Evolutionary conservation across 441 rosid genomes (phyloP), one percentile per base, ranked within the genome.

Genomic region (Pelargonium australe): DNA sequence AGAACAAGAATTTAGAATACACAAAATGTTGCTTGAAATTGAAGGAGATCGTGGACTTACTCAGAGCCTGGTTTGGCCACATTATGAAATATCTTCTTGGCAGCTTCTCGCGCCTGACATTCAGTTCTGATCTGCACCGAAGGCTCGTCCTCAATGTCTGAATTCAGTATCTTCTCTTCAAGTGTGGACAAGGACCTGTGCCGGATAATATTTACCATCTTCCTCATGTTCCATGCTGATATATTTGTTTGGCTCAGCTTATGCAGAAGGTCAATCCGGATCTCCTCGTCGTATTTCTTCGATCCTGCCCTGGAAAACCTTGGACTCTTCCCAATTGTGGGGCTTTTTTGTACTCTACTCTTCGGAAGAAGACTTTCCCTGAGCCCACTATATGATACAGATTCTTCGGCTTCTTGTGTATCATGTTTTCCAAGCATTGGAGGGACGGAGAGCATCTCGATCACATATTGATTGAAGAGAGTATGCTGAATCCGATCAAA

Each of bases 401-500:
- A 80, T 64, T 78, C 85, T 20, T 63, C 69, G 16, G 82, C 91
- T 5, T 85, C 91, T 12, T 83, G 80, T 0, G 14, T 68, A 40
- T 67, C 73, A 44, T 68, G 80, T 11, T 78, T 67, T 73, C 86
- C 92, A 7, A 85, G 47, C 79, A 79, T 58, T 5, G 96, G 91
- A 1, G 89, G 87, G 44, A 91, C 90, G 0, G 95, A 85, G 3
- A 92, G 70, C 10, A 85, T 83, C 70, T 81, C 89, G 2, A 92
- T 89, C 67, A 88, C 83, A 34, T 77, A 92, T 55, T 88, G 95
- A 65, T 83, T 83, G 69, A 88, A 92, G 45, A 87, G 23, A 0
- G 91, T 77, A 2, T 89, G 92, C 65, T 87, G 92, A 74, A 92
- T 89, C 71, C 92, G 73, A 51, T 87, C 96, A 9, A 89, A 92